Evolutionary conservation across 1,139 yeast genomes (phyloP), one percentile per base, ranked within the genome.

Genomic region (Pichia cactophila): DNA sequence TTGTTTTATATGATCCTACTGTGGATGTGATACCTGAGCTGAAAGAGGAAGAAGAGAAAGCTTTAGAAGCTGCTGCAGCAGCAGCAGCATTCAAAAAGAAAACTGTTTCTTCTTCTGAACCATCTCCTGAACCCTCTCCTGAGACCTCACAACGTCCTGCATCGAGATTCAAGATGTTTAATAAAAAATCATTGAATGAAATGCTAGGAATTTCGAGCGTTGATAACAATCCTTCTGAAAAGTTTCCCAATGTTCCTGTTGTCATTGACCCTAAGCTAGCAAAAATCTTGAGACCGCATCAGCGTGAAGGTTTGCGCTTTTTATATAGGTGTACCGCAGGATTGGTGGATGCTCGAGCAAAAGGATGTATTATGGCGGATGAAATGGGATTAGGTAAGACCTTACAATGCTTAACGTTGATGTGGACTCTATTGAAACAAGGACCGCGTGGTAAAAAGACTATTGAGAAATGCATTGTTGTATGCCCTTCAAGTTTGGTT

Each of bases 301-400:
- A 92, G 65, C 82, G 92, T 4, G 96, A 92, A 50, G 99, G 99
- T 55, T 97, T 92, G 35, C 79, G 86, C 64, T 92, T 92, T 63
- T 69, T 92, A 51, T 92, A 89, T 62, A 71, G 92, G 52, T 90
- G 97, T 66, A 88, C 95, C 1, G 78, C 97, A 0, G 98, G 99
- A 0, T 69, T 90, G 42, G 76, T 88, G 29, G 95, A 89, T 61
- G 80, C 89, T 2, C 74, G 82, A 41, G 97, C 97, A 0, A 81
- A 84, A 62, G 99, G 99, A 1, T 92, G 98, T 64, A 94, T 92
- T 49, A 92, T 92, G 98, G 99, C 99, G 0, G 99, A 92, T 70
- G 99, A 89, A 69, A 92, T 92, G 98, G 98, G 98, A 2, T 73
- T 92, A 43, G 98, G 98, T 28, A 92, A 92, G 64, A 92, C 99